Evolutionary conservation across 2,329 filamentous ascomycete species (phyloP), one percentile per base, ranked within the genome.

Genomic region (Claviceps sp.): DNA sequence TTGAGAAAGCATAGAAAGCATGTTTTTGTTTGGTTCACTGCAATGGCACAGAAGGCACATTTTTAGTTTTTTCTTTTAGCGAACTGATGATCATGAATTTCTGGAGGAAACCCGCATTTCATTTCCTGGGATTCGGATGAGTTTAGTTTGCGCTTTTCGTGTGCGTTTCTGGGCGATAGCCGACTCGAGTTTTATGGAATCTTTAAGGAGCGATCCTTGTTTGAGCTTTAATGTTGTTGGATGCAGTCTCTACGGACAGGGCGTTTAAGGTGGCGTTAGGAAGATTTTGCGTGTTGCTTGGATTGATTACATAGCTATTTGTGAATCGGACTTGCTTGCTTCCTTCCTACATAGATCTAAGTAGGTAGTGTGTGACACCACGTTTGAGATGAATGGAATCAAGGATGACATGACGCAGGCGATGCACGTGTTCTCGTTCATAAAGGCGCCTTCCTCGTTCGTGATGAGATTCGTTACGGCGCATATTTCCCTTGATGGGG

Each of bases 291-390:
- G 11, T 38, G 9, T 34, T 42, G 36, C 42, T 49, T 26, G 48
- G 40, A 46, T 51, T 45, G 20, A 20, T 14, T 38, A 48, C 22
- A 20, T 26, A 50, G 29, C 44, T 44, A 23, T 39, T 44, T 29
- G 42, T 23, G 29, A 23, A 13, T 17, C 16, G 34, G 34, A 36
- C 39, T 45, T 50, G 20, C 17, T 39, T 40, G 26, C 29, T 51
- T 43, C 45, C 40, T 11, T 11, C 38, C 23, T 49, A 54, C 50
- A 49, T 57, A 57, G 47, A 54, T 54, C 39, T 57, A 58, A 50
- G 51, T 56, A 45, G 14, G 4, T 9, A 14, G 42, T 26, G 53
- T 54, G 49, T 54, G 45, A 49, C 52, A 57, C 40, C 29, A 50
- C n/a, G 44, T 52, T 55, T 53, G 51, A 48, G 54, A 45, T 52